Conservation (phyloP, 2,329 filamentous ascomycete genomes). For the Pestalotiopsis sp. region DNA sequence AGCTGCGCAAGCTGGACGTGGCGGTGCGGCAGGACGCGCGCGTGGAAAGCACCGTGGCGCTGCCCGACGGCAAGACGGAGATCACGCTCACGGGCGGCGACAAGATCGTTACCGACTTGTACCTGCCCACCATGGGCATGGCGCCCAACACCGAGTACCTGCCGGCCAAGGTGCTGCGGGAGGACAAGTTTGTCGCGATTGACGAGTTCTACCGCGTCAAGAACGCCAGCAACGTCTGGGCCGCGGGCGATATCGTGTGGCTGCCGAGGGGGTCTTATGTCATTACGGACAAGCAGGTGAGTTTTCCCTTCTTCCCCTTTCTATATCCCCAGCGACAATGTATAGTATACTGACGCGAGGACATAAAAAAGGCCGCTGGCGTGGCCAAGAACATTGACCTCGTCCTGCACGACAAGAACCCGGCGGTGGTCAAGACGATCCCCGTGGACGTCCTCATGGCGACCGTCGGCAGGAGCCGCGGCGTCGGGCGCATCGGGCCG, state of each 20-base stretch:
- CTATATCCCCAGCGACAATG: not conserved
- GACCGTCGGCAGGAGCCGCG: constrained; percentile 51
- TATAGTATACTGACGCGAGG: not conserved
- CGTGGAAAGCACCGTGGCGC: constrained; percentile 37
- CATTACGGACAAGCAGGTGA: constrained; percentile 51
- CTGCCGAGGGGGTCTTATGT: constrained; percentile 49
- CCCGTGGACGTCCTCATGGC: constrained; percentile 53
- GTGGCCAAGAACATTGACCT: constrained; percentile 58
- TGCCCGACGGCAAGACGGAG: constrained; percentile 48
- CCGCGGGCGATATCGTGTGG: constrained; percentile 55
- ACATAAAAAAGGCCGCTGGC: constrained; percentile 42
- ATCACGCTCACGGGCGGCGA: constrained; percentile 49
- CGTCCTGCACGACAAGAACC: constrained; percentile 45
- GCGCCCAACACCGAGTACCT: constrained; percentile 58
- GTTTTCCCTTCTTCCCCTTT: constrained; percentile 16
- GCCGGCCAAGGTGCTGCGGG: constrained; percentile 44
- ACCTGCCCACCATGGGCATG: constrained; percentile 59
- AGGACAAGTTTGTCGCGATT: constrained; percentile 47
- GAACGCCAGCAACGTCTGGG: constrained; percentile 51
- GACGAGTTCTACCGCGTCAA: constrained; percentile 55
- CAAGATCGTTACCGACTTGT: constrained; percentile 55
- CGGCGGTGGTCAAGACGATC: constrained; percentile 46
- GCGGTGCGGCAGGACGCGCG: constrained; percentile 45
- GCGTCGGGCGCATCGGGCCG: constrained; percentile 49
- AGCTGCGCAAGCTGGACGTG: constrained; percentile 58